These are phyloP conservation scores for Dioscorea zingiberensis DNA, from an alignment of 106 monocot species.

Conservation along the genomic window DNA sequence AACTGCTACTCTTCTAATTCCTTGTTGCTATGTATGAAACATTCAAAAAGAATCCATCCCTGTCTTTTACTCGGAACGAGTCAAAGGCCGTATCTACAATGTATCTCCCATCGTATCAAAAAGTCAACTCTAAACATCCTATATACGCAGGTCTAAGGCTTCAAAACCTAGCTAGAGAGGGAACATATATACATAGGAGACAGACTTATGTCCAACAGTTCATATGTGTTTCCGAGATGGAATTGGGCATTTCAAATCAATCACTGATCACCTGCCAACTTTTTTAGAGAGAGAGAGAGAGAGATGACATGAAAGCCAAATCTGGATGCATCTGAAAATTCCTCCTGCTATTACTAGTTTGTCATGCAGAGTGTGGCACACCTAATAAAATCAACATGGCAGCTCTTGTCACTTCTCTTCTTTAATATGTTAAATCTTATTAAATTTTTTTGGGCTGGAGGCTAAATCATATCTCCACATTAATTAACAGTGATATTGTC, in stretches of 20 bases:
- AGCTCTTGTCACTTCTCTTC: neutral
- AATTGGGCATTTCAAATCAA: conserved; percentile 5
- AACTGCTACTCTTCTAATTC: no score
- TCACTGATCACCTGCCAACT: neutral
- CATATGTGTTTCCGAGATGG: neutral
- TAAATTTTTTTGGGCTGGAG: no score
- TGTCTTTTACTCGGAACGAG: no score
- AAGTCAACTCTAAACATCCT: neutral
- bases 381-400: neutral
- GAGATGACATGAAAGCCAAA: neutral
- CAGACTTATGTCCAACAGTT: no score
- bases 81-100: no score
- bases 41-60: no score
- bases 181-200: neutral
- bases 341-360: neutral
- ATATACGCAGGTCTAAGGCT: neutral
- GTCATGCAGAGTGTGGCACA: neutral
- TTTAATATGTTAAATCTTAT: no score
- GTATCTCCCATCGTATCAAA: neutral
- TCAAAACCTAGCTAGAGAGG: neutral
- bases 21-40: no score
- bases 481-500: no score
- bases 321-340: conserved; percentile 3
- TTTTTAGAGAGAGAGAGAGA: neutral
- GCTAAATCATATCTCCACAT: no score